Evolutionary conservation across 305 asterid genomes (phyloP).

Genomic region (Andrographis paniculata): DNA sequence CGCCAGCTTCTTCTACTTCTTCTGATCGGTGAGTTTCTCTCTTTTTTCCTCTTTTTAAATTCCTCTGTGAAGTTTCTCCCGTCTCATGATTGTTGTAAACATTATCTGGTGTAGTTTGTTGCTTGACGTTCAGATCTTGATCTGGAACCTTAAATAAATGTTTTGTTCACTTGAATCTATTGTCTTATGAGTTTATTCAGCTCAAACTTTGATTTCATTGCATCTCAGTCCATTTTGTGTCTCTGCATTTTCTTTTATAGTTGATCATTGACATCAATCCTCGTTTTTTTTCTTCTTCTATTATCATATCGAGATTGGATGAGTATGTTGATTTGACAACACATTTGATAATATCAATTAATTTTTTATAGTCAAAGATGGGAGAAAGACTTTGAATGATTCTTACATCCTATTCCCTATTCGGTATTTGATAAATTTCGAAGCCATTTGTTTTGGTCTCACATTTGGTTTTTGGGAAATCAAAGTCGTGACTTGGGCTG

Average conservation of each 20-base stretch:
- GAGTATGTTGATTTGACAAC: no score
- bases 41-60: conserved; percentile 15
- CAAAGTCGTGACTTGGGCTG: background rate
- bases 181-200: conserved; percentile 14
- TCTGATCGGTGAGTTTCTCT: conserved; percentile 65
- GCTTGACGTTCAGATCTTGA: conserved; percentile 34
- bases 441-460: background rate
- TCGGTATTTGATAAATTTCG: conserved; percentile 8
- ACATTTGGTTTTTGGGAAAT: background rate
- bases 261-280: no score
- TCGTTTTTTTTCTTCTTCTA: no score
- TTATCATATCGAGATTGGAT: conserved; percentile 14
- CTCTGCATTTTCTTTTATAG: conserved; percentile 3
- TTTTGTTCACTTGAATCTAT: conserved; percentile 1
- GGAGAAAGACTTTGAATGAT: conserved; percentile 19
- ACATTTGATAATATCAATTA: conserved; percentile 10
- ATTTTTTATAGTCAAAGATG: conserved; percentile 21
- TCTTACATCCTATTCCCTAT: no score
- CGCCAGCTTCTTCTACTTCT: conserved; percentile 74
- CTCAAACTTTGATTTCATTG: conserved; percentile 17
- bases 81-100: no score
- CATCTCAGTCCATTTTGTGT: conserved; percentile 8
- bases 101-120: conserved; percentile 8
- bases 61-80: background rate
- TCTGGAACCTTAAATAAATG: conserved; percentile 15